These are phyloP conservation scores for Cyclospora cayetanensis DNA, from an alignment of 169 alveolate genomes.

Conservation along the genomic window DNA sequence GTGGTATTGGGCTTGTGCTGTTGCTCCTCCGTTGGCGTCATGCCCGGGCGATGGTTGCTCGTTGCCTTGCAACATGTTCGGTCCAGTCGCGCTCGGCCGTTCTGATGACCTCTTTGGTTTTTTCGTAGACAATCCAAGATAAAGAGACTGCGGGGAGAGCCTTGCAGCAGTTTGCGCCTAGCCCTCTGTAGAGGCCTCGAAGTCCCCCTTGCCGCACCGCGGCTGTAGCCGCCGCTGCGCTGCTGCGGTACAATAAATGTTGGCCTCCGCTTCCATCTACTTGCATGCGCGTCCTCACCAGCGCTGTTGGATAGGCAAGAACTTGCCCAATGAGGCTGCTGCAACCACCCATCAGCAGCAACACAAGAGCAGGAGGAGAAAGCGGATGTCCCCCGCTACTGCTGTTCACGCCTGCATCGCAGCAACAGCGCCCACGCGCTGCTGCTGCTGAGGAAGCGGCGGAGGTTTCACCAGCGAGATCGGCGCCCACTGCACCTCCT, in stretches of 20 bases:
- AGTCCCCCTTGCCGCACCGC: slow-evolving; percentile 70
- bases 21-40: too few relatives aligned
- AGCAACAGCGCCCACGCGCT: slow-evolving; percentile 51
- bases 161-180: slow-evolving; percentile 74
- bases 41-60: too few relatives aligned
- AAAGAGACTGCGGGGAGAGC: slow-evolving; percentile 78
- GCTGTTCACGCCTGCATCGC: slow-evolving; percentile 19
- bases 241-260: slow-evolving; percentile 47
- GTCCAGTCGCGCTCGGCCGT: slow-evolving; percentile 54
- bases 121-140: slow-evolving; percentile 76
- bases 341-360: slow-evolving; percentile 69
- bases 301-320: slow-evolving; percentile 72
- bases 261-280: slow-evolving; percentile 74
- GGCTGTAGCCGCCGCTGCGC: slow-evolving; percentile 57
- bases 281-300: slow-evolving; percentile 76
- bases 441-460: not conserved
- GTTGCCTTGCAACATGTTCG: not conserved
- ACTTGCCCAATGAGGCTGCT: slow-evolving; percentile 74
- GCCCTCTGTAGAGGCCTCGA: slow-evolving; percentile 72
- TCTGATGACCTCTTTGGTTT: slow-evolving; percentile 59
- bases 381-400: slow-evolving; percentile 33
- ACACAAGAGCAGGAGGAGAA: slow-evolving; percentile 24
- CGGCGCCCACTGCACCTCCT: not conserved
- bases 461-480: not conserved
- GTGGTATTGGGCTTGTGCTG: too few relatives aligned